Evolutionary conservation across 495 filamentous ascomycete genomes (phyloP).

Genomic region (Filosporella fistucella): DNA sequence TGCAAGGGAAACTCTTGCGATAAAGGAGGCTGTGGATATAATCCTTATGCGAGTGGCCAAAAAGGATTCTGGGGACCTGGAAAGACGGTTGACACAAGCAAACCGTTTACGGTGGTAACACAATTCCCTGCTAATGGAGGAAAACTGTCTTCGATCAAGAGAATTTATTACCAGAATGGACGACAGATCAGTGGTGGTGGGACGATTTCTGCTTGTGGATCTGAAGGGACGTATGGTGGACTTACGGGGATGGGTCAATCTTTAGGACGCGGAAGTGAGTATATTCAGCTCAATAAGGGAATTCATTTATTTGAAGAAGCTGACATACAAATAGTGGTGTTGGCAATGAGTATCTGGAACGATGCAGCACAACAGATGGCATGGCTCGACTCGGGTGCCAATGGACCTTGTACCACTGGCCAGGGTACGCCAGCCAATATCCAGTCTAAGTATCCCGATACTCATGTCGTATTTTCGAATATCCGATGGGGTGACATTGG

Average conservation of each 20-base stretch:
- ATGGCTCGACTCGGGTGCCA: constrained; percentile 52
- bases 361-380: constrained; percentile 71
- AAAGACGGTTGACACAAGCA: constrained; percentile 52
- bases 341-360: constrained; percentile 66
- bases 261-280: constrained; percentile 24
- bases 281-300: background rate
- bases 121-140: constrained; percentile 55
- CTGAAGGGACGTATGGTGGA: constrained; percentile 29
- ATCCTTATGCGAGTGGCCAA: constrained; percentile 54
- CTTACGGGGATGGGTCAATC: constrained; percentile 52
- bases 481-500: constrained; percentile 60
- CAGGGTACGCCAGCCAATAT: constrained; percentile 46
- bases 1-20: constrained; percentile 58
- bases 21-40: constrained; percentile 60
- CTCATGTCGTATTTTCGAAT: constrained; percentile 57
- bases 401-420: constrained; percentile 55
- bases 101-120: constrained; percentile 61
- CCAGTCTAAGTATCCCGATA: constrained; percentile 36
- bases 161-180: constrained; percentile 59
- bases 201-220: constrained; percentile 17
- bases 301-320: no score
- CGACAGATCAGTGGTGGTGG: constrained; percentile 21
- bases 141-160: constrained; percentile 48
- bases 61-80: constrained; percentile 49
- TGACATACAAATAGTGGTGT: constrained; percentile 54